Evolutionary conservation across 345 rosid genomes (phyloP), one percentile per base, ranked within the genome.

Genomic region (Isatis tinctoria): DNA sequence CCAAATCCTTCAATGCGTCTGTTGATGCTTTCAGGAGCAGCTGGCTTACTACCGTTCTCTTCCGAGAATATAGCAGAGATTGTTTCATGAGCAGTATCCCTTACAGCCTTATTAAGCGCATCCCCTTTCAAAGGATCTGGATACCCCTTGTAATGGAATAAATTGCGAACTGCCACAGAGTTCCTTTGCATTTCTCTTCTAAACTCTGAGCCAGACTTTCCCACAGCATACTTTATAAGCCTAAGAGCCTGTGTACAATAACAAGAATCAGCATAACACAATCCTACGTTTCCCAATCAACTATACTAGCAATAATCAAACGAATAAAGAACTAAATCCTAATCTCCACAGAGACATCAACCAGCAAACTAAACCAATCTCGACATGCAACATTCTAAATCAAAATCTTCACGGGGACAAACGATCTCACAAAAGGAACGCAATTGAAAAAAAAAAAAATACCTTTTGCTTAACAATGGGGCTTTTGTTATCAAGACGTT

Each of bases 381-480:
- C 43, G 6, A 12, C 71, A 75, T 60, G 75, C 54, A 74, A 65
- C 70, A 79, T 28, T 32, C 13, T 12, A 32, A 64, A 65, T 33
- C 16, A 70, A 61, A 22, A 62, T 18, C 48, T 32, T 28, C 37
- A 76, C 0, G 10, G 37, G 44, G 53, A 71, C 59, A 41, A 49
- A 33, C 28, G 14, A 56, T 53, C 47, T 67, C 59, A 48, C 67
- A 64, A 70, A 74, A 36, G 24, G 40, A 4, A 66, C 2, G 56
- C 9, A 65, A 62, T 18, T 4, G 48, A 52, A 5, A 11, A 4
- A 30, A 52, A 5, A 11, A 4, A 16, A 6, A 8, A 47, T 81
- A 90, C 99, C 99, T 95, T 95, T 75, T 92, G 97, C 74, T 92
- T 95, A 60, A 95, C 98, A 40, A 92, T 57, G 53, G 99, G 98